These are phyloP conservation scores for Candida broadrunensis DNA, from an alignment of 805 yeast genomes.

Conservation along the genomic window DNA sequence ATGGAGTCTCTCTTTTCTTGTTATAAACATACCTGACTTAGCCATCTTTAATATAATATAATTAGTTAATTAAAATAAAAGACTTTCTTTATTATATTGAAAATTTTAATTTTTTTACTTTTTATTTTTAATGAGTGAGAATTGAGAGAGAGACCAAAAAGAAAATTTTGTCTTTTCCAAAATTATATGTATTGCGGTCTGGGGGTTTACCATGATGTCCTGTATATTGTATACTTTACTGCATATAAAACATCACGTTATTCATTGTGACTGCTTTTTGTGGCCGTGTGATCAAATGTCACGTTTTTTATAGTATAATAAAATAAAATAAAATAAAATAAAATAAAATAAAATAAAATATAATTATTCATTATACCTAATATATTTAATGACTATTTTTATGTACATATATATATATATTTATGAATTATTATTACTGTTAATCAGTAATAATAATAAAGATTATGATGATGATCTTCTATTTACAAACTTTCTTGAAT, in stretches of 20 bases:
- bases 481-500: neutral
- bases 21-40: slow-evolving; percentile 57
- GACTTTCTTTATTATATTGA: neutral
- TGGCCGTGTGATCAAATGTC: neutral
- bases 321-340: no score
- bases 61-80: neutral
- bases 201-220: neutral
- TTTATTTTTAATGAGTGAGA: neutral
- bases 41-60: slow-evolving; percentile 44
- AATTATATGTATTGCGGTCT: neutral
- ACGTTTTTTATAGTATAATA: neutral
- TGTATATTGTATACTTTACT: neutral
- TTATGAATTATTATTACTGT: no score
- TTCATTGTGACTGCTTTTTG: neutral
- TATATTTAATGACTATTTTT: no score
- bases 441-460: neutral
- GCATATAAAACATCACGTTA: neutral
- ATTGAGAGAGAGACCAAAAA: no score
- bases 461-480: neutral
- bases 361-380: no score
- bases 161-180: no score
- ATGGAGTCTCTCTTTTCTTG: no score
- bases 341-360: no score
- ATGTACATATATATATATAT: no score
- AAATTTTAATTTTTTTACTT: neutral